Evolutionary conservation across 805 yeast genomes (phyloP), one percentile per base, ranked within the genome.

Genomic region (Cyberlindnera maclurae): DNA sequence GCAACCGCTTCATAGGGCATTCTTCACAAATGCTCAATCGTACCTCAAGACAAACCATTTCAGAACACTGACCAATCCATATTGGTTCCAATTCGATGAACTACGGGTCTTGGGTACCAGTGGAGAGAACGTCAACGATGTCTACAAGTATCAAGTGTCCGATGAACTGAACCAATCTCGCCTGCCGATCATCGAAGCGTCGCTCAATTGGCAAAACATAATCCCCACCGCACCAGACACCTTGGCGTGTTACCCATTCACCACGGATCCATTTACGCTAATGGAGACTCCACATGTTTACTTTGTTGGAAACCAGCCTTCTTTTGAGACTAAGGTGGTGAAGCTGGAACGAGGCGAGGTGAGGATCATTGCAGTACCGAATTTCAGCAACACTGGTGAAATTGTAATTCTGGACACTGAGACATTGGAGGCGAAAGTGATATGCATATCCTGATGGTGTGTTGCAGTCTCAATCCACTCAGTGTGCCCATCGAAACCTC

Each of bases 211-310:
- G 95, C 90, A 88, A 52, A 86, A 86, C 53, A 67, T 85, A 17
- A 79, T 85, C 1, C 98, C 98, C 3, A 88, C 97, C 0, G 95
- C 96, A 1, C 98, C 98, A 0, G 97, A 93, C 54, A 93, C 98
- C 0, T 62, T 93, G 31, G 82, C 89, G 71, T 79, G 95, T 47
- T 88, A 86, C 51, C 97, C 98, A 1, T 89, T 70, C 52, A 75
- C 77, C 18, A 51, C 55, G 2, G 97, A 93, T 58, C 97, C 97
- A 4, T 87, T 90, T 58, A 66, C 79, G 2, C 63, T 93, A n/a
- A 41, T 64, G 9, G 85, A 84, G 51, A 75, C 84, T 13, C 97
- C 97, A 1, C 89, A 87, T 55, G 81, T 89, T 3, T 87, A 83
- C 53, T 77, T 86, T 50, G 86, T 76, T 4, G 97, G 96, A 0